Evolutionary conservation across 73 alveolate species (phyloP).

Genomic region (Paramecium biaurelia): DNA sequence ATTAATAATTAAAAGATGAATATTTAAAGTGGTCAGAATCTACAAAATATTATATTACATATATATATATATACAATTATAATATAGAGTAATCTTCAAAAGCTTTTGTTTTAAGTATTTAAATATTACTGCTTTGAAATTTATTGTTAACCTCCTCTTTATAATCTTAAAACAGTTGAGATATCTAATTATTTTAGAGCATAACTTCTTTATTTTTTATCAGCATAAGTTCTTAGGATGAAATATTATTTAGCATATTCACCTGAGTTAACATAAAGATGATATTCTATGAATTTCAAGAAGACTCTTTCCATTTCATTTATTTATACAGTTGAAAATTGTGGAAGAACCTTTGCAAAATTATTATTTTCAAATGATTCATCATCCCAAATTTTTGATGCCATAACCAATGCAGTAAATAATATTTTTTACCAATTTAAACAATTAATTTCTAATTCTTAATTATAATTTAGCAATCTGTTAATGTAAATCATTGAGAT

Average conservation of each 20-base stretch:
- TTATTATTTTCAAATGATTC: constrained; percentile 98
- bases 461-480: constrained; percentile 86
- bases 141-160: constrained; percentile 51
- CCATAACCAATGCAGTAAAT: constrained; percentile 85
- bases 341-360: constrained; percentile 96
- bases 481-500: constrained; percentile 94
- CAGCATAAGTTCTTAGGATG: constrained; percentile 91
- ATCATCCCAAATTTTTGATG: constrained; percentile 99
- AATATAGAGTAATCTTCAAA: background rate
- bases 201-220: constrained; percentile 74
- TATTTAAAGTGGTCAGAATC: too few species aligned
- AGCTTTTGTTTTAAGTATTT: constrained; percentile 29
- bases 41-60: background rate
- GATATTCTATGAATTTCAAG: constrained; percentile 90
- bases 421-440: constrained; percentile 97
- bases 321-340: constrained; percentile 90
- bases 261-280: constrained; percentile 90
- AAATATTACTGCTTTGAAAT: background rate
- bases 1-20: too few species aligned
- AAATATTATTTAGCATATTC: constrained; percentile 98
- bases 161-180: constrained; percentile 64
- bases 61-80: background rate
- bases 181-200: constrained; percentile 79
- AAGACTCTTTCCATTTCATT: constrained; percentile 96
- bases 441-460: constrained; percentile 94